A percentile compares a stretch with the other conserved stretches of the same genome.
Evolutionary conservation across 164 flowering plant genomes (phyloP).

Genomic region (Chimonanthus salicifolius): DNA sequence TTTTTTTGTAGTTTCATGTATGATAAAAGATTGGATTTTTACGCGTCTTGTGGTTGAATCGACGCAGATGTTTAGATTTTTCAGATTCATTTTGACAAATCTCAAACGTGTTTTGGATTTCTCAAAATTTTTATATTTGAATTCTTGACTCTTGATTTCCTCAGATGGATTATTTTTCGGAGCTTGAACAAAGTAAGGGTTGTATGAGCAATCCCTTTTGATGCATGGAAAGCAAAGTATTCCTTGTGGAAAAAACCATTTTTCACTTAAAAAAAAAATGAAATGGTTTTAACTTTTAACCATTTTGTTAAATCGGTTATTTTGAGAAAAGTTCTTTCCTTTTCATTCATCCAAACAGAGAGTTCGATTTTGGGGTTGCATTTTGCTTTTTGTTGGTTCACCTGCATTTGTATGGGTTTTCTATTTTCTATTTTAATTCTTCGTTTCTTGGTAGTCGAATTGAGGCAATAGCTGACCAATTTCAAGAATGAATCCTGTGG

Average conservation of each 20-base stretch:
- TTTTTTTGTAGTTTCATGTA: background rate
- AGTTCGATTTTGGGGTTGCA: background rate
- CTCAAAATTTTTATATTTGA: too few species aligned
- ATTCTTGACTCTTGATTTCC: background rate
- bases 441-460: background rate
- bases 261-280: too few species aligned
- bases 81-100: slow-evolving; percentile 1
- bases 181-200: background rate
- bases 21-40: background rate
- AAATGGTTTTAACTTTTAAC: too few species aligned
- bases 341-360: background rate
- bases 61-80: background rate
- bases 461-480: background rate
- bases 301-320: too few species aligned
- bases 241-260: too few species aligned
- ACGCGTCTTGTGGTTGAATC: background rate
- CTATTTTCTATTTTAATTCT: background rate
- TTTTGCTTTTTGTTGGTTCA: background rate
- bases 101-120: background rate
- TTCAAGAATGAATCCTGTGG: background rate
- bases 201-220: too few species aligned
- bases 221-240: too few species aligned
- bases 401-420: background rate
- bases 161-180: background rate
- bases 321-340: too few species aligned